Base-by-base conservation (phyloP, 768 basidiomycete species). In the Lepiota brunneoincarnata region DNA sequence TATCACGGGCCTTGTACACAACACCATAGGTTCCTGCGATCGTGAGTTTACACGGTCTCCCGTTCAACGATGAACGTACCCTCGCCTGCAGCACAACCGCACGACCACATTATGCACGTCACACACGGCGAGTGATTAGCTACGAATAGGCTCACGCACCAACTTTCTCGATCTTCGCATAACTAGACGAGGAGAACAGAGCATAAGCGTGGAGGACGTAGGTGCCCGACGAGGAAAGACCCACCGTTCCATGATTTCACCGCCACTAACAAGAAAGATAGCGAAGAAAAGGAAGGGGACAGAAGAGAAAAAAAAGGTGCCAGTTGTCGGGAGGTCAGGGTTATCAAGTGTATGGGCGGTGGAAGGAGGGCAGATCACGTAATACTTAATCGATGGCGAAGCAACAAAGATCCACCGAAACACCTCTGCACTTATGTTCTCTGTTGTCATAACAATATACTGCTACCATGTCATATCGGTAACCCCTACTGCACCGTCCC, bases 81-180 rank as follows among this genome's bases (percentile, higher is more conserved):
- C 71, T 78, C 77, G 65, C 77, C 77, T 78, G 63, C 54, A 24
- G 14, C 45, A 54, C 57, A 50, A 52, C 15, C 21, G 49, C 43
- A 50, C 59, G 55, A 23, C 57, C 18, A 52, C 20, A 11, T 31
- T 20, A 18, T 31, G 48, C 38, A 54, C 40, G 36, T 31, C 31
- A 31, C 31, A 52, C 48, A 57, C 59, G 55, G 54, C 54, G 49
- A 48, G 50, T 51, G 38, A 60, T 54, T 54, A 48, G 38, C 45
- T 58, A 61, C 51, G 59, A 55, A 55, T 46, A 51, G 51, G 41
- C 61, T 60, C 61, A 87, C 91, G 75, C 74, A 97, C 95, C 95
- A 64, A 98, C 84, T 87, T 98, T 98, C 77, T 98, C 95, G 62
- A 98, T 84, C 81, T 95, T 97, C 59, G 91, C 88, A 72, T 98